Evolutionary conservation across 306 rosid genomes (phyloP), one percentile per base, ranked within the genome.

Genomic region (Vigna angularis): DNA sequence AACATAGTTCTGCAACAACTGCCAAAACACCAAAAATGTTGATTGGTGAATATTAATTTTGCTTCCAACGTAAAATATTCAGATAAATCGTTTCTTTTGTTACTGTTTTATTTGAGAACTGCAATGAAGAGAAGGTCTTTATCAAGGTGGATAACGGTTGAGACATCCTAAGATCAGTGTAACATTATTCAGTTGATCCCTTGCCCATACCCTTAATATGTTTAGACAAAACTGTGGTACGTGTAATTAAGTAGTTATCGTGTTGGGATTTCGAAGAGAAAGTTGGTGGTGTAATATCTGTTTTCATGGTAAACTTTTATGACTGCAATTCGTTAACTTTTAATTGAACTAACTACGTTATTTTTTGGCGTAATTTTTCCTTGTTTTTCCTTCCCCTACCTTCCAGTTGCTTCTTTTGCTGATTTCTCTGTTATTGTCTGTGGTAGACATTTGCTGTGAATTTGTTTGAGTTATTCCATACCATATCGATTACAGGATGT

Each of bases 51-150:
- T n/a, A 8, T 55, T 67, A 56, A 42, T 7, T 56, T 42, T 69
- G 5, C 50, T 59, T 32, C 48, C 42, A 24, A 2, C 18, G 57
- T 28, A 44, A 62, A 51, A 8, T 64, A 42, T 20, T 38, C 36
- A 40, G 57, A 58, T 66, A n/a, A 50, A 15, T 8, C 15, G 30
- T 28, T 38, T 53, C 49, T 36, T 63, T 3, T 63, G 20, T 63
- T n/a, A 8, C 48, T 9, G 49, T 63, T 63, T 75, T 70, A 49
- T 24, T 68, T 17, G 47, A 36, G 57, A 34, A n/a, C 18, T 38
- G 57, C 34, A 74, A 3, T 14, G 18, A 42, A 3, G 47, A 67
- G 11, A 77, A 40, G 32, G 8, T 24, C 24, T 15, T 26, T 53
- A 10, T 44, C 74, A 44, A 12, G 36, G 61, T 28, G 45, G 34